Conservation (phyloP, 140 eudicot species). For the Bidens hawaiensis region DNA sequence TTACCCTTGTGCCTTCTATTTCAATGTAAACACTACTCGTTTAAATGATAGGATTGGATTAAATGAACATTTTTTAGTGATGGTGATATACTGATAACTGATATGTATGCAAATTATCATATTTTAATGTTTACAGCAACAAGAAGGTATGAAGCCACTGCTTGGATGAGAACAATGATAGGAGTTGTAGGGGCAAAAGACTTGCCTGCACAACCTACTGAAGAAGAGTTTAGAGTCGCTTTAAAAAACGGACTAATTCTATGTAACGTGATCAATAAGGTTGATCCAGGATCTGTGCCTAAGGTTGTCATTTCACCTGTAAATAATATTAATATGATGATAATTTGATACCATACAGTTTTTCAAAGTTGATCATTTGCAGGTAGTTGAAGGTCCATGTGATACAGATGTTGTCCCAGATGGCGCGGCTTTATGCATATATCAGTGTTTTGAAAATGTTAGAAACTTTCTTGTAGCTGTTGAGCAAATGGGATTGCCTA, state of each 20-base stretch:
- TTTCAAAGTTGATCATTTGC: slow-evolving; percentile 1
- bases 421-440: slow-evolving; percentile 90
- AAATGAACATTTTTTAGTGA: no score
- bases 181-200: slow-evolving; percentile 86
- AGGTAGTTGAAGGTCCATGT: slow-evolving; percentile 84
- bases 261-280: slow-evolving; percentile 63
- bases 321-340: neutral
- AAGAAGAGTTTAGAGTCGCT: slow-evolving; percentile 83
- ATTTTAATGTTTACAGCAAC: slow-evolving; percentile 41
- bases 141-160: slow-evolving; percentile 80
- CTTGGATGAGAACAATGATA: slow-evolving; percentile 72
- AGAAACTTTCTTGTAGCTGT: slow-evolving; percentile 78
- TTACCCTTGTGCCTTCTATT: no score
- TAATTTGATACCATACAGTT: neutral
- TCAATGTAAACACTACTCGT: no score
- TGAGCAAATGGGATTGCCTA: slow-evolving; percentile 69
- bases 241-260: slow-evolving; percentile 80
- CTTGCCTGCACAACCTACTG: slow-evolving; percentile 92
- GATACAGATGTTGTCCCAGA: slow-evolving; percentile 59
- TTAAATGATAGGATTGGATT: no score
- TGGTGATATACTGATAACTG: neutral
- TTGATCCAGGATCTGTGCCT: slow-evolving; percentile 77
- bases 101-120: neutral
- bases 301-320: slow-evolving; percentile 43
- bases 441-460: slow-evolving; percentile 81